A percentile compares a stretch with the other conserved stretches of the same genome.
Evolutionary conservation across 2,329 filamentous ascomycete genomes (phyloP).

Genomic region (Botryotinia convoluta): DNA sequence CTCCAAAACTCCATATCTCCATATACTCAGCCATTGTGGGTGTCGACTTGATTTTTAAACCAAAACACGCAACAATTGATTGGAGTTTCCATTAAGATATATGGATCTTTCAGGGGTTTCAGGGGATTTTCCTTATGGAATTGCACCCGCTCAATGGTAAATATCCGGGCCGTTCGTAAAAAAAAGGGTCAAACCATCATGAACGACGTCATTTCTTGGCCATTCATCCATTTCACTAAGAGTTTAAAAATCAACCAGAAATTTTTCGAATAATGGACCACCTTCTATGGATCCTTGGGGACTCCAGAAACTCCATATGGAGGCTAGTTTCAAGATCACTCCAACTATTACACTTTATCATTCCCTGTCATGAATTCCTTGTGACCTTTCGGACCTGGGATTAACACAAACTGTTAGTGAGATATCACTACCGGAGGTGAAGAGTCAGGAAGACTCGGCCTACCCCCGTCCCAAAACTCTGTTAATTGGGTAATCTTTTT

Average conservation of each 20-base stretch:
- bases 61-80: background rate
- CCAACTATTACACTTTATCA: background rate
- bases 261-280: background rate
- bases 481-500: background rate
- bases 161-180: background rate
- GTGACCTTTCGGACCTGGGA: background rate
- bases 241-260: background rate
- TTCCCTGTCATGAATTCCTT: background rate
- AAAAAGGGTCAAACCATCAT: no score
- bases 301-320: conserved; percentile 6
- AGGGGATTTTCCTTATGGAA: background rate
- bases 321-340: background rate
- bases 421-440: background rate
- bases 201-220: background rate
- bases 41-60: background rate
- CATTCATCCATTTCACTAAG: background rate
- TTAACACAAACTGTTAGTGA: background rate
- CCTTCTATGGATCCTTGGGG: conserved; percentile 6
- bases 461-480: background rate
- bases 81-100: background rate
- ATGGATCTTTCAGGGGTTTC: background rate
- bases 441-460: background rate
- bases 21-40: background rate
- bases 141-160: background rate
- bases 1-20: background rate